Evolutionary conservation across 176 grass and related monocot genomes (phyloP), one percentile per base, ranked within the genome.

Genomic region (Miscanthus lutarioriparius): DNA sequence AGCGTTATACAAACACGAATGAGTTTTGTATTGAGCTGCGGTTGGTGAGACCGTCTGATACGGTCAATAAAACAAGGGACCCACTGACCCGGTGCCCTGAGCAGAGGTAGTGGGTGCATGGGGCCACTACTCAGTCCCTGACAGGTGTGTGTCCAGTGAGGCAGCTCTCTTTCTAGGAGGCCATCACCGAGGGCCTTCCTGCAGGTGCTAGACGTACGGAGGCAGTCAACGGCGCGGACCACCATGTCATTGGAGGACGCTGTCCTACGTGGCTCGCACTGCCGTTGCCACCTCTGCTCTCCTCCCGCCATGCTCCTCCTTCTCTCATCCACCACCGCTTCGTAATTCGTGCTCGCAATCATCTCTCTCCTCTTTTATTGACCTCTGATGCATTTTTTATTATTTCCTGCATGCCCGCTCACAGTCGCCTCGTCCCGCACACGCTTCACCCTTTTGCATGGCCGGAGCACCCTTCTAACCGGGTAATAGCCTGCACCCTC

Each of bases 281-380:
- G 33, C 41, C 74, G 75, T 59, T 28, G 76, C 76, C 89, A 86
- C 85, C 59, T 80, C 58, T 3, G 5, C 22, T 1, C 15, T 7
- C 64, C 11, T 20, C 14, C 72, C 7, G 20, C 5, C 68, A 36
- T 38, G 84, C 37, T 36, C 36, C 36, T 36, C 5, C 36, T 36
- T 36, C 36, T 36, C 36, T 17, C 36, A 4, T 27, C 40, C 38
- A 4, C 27, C 12, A 20, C 6, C 2, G 2, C 86, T 27, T 79
- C 44, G 75, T 19, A 41, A 14, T 45, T 43, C 56, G 86, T 23
- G 86, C 67, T 27, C 5, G 2, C 12, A 8, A 12, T 37, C 27
- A 7, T 19, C 38, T 93, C 88, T 91, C 86, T 89, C 92, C 70
- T 92, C 92, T 85, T 91, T 94, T 89, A 94, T 94, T 87, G 89